Base-by-base conservation (phyloP, 805 yeast genomes). In the Hanseniaspora osmophila region DNA sequence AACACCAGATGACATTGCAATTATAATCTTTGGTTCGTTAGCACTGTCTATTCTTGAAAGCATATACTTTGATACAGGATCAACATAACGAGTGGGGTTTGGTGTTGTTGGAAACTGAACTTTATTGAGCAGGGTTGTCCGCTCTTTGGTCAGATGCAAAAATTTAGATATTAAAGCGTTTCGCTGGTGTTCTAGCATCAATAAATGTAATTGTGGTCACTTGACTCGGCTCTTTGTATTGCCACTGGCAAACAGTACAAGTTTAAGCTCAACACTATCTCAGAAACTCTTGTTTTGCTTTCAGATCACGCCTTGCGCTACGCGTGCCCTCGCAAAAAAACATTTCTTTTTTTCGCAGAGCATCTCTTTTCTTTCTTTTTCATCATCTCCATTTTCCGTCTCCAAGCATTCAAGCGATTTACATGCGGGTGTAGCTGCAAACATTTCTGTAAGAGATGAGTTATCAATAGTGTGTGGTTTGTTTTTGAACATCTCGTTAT, bases 1-100 rank as follows among this genome's bases (percentile, higher is more conserved):
- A 1, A 92, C 97, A 0, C 98, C 98, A 0, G 95, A 84, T 1
- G 96, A 85, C 95, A 92, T 84, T 7, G 97, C 96, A 5, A 92
- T 76, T 17, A 35, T 10, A n/a, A 35, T n/a, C 16, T 16, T n/a
- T 10, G 38, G 38, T 16, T 35, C 38, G 11, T 35, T 10, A n/a
- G 5, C 11, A 17, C 18, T 35, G 18, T 18, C 38, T n/a, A 35
- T 35, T 10, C 10, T 35, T 10, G 38, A 10, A 10, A 35, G 11
- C 18, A 35, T 4, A 35, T 15, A 10, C 2, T 3, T 3, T n/a
- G 16, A 10, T 9, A 35, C 6, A n/a, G 38, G 38, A 35, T 35
- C 38, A 35, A 35, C 16, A 35, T 35, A 35, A n/a, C 6, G 5
- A 4, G n/a, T 32, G 10, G 5, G 5, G 13, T 32, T 32, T n/a